phyloP scores from a whole-genome alignment of 2,329 filamentous ascomycete genomes.

The Torrubiella hemipterigena region DNA sequence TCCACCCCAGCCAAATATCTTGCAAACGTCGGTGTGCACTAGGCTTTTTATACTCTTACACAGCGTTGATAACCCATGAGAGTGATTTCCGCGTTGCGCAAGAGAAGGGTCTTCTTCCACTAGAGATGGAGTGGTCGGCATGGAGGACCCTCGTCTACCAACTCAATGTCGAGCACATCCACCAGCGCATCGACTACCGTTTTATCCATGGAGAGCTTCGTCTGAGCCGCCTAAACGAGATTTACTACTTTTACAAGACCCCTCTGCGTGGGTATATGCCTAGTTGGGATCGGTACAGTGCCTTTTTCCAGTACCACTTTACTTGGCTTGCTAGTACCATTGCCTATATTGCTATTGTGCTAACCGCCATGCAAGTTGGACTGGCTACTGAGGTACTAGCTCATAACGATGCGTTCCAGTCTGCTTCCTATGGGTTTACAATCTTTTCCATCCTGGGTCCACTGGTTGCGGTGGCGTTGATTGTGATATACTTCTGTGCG shows the following conservation, averaged over 20 bases:
- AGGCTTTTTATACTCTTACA: constrained; percentile 3
- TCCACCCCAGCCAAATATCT: too few relatives aligned
- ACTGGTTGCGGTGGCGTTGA: too few relatives aligned
- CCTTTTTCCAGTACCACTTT: constrained; percentile 21
- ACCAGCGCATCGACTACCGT: constrained; percentile 1
- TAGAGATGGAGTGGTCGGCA: background rate
- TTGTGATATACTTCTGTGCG: too few relatives aligned
- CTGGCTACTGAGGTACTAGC: constrained; percentile 14
- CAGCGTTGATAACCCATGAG: constrained; percentile 1
- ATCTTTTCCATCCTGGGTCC: background rate
- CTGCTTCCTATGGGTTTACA: background rate
- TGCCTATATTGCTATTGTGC: constrained; percentile 24
- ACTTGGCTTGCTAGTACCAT: constrained; percentile 20
- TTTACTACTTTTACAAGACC: constrained; percentile 15
- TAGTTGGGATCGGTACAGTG: background rate
- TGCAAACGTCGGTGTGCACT: constrained; percentile 1
- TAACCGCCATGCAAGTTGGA: constrained; percentile 32
- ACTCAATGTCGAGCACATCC: constrained; percentile 1
- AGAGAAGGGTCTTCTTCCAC: background rate
- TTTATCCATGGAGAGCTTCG: constrained; percentile 1
- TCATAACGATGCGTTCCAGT: background rate
- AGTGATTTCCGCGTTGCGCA: constrained; percentile 2
- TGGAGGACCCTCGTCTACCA: constrained; percentile 3
- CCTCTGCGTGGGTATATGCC: constrained; percentile 11
- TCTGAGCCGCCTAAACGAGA: background rate